Evolutionary conservation across 148 eudicot genomes (phyloP).

Genomic region (Rhododendron ovatum): DNA sequence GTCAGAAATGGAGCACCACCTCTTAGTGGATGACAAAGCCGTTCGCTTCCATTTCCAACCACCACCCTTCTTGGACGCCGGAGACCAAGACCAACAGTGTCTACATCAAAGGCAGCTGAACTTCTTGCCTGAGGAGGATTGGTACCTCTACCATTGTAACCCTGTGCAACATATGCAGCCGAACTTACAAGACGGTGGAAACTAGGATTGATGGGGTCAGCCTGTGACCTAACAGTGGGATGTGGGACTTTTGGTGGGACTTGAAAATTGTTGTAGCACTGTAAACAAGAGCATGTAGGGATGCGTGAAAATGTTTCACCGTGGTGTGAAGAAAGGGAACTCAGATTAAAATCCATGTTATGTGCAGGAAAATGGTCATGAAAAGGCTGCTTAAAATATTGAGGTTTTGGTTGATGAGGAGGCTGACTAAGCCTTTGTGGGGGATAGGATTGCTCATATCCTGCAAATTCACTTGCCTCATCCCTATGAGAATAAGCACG

Average conservation of each 20-base stretch:
- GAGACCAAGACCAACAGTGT: conserved; percentile 24
- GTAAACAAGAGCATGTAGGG: conserved; percentile 47
- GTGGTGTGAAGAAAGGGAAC: conserved; percentile 15
- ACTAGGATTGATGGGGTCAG: conserved; percentile 14
- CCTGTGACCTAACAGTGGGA: conserved; percentile 16
- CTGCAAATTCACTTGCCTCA: conserved; percentile 14
- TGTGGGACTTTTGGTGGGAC: conserved; percentile 23
- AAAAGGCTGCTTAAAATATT: conserved; percentile 22
- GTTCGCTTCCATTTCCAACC: conserved; percentile 30
- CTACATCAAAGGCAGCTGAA: conserved; percentile 18
- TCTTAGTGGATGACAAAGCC: conserved; percentile 46
- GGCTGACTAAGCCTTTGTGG: conserved; percentile 25
- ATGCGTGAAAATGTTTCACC: conserved; percentile 35
- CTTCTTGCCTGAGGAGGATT: conserved; percentile 21
- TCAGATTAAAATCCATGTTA: conserved; percentile 31
- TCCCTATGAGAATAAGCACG: conserved; percentile 19
- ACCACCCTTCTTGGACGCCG: conserved; percentile 32
- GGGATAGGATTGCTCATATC: conserved; percentile 30
- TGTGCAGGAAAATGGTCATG: conserved; percentile 33
- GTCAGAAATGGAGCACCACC: conserved; percentile 84
- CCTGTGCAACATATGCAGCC: conserved; percentile 26
- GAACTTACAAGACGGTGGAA: conserved; percentile 11
- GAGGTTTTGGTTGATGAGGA: conserved; percentile 21
- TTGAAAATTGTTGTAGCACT: conserved; percentile 41
- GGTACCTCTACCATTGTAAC: conserved; percentile 25